A percentile compares a stretch with the other conserved stretches of the same genome.
These are phyloP conservation scores for Phaeosphaeria sp. DNA, from an alignment of 2,329 filamentous ascomycete species.

Conservation along the genomic window DNA sequence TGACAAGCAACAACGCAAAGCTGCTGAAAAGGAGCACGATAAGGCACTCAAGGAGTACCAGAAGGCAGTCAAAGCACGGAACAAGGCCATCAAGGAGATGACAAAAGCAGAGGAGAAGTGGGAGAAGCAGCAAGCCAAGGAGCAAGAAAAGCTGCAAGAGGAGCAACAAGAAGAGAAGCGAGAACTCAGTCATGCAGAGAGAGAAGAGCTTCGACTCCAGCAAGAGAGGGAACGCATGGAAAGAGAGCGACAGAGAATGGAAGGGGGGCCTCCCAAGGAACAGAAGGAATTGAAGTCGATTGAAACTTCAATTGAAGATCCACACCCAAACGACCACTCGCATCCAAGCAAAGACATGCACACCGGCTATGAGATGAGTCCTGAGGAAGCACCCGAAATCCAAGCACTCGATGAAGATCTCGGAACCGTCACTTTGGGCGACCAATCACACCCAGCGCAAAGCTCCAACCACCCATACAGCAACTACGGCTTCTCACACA, in stretches of 20 bases:
- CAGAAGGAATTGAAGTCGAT: conserved; percentile 5
- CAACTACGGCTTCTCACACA: conserved; percentile 41
- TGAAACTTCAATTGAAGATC: conserved; percentile 18
- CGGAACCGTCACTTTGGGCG: conserved; percentile 27
- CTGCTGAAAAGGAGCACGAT: conserved; percentile 72
- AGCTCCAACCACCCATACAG: conserved; percentile 23
- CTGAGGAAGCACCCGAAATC: conserved; percentile 10
- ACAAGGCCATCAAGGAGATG: conserved; percentile 69
- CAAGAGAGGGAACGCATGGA: conserved; percentile 6
- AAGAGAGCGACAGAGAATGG: conserved; percentile 10
- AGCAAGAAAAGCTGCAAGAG: conserved; percentile 31
- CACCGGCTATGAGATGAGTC: background rate
- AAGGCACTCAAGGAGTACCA: conserved; percentile 70
- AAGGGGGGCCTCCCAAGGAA: background rate
- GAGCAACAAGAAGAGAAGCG: conserved; percentile 32
- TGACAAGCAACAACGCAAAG: conserved; percentile 71
- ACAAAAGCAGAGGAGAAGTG: conserved; percentile 62
- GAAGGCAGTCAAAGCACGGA: conserved; percentile 69
- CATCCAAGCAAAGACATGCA: conserved; percentile 18
- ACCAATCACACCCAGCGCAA: background rate
- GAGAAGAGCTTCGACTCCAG: conserved; percentile 18
- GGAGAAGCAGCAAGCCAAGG: conserved; percentile 39
- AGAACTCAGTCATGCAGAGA: background rate
- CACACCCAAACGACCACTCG: conserved; percentile 20
- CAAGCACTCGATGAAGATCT: conserved; percentile 27